Base-by-base conservation (phyloP, 2,329 filamentous ascomycete genomes). In the Sporothrix phasma region DNA sequence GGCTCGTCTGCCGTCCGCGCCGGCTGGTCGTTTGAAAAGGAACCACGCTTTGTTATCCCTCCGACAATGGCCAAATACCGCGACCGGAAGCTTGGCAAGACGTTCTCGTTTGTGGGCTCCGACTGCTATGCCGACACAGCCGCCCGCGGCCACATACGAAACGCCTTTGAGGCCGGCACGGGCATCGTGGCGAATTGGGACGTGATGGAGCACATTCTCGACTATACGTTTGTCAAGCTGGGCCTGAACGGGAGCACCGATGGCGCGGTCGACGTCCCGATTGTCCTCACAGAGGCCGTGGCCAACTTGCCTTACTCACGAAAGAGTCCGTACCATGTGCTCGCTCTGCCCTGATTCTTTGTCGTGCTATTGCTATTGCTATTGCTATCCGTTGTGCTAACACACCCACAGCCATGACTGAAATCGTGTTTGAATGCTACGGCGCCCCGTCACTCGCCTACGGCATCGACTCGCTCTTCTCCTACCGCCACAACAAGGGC, bases 131-230 rank as follows among this genome's bases (percentile, higher is more conserved):
- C 92, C 68, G 94, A 99, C 76, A 94, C 93, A 29, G 96, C 92
- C 1, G 92, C 94, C 24, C 84, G 90, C 64, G 90, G 92, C 11
- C 94, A 97, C 74, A 88, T 96, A 66, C 88, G 93, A 73, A 89
- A 90, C 74, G 88, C 92, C 1, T 97, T 97, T 71, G 94, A 99
- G 74, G 84, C 88, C 1, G 92, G 92, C 26, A 93, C 88, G 51
- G 93, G 92, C 68, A 88, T 99, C 56, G 86, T 97, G 66, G 92
- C 90, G 74, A 97, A 97, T 73, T 99, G 95, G 92, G 94, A 99
- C 75, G 92, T 92, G 39, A 92, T 96, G 85, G 94, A 99, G 75
- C 92, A 93, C 65, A 81, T 97, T 5, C 77, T 99, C 54, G 94
- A 99, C 77, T 97, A 97, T 75, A 83, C 92, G 47, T 99, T 99